These are phyloP conservation scores for Lepidium africanum DNA, from an alignment of 345 rosid genomes.

Conservation along the genomic window DNA sequence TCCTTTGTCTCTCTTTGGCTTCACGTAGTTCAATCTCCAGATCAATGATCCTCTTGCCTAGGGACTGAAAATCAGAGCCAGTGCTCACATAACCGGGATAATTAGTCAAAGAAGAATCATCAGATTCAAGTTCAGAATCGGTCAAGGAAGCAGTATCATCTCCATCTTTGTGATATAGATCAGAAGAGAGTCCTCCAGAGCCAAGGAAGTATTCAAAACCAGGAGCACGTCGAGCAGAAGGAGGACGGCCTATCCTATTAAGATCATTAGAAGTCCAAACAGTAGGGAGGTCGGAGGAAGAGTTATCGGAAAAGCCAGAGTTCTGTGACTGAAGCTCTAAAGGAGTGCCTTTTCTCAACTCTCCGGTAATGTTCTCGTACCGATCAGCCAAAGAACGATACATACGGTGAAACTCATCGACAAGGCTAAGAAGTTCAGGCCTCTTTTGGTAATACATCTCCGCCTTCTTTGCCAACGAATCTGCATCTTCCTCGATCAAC, in stretches of 20 bases:
- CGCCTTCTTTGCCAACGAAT: slow-evolving; percentile 42
- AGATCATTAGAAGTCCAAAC: slow-evolving; percentile 25
- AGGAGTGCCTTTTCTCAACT: slow-evolving; percentile 49
- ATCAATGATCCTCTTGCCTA: slow-evolving; percentile 39
- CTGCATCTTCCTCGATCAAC: slow-evolving; percentile 39
- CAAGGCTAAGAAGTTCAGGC: slow-evolving; percentile 36
- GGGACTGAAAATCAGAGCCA: slow-evolving; percentile 42
- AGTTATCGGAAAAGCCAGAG: slow-evolving; percentile 45
- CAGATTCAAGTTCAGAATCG: slow-evolving; percentile 70
- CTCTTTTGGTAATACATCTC: slow-evolving; percentile 46
- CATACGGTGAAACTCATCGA: slow-evolving; percentile 38
- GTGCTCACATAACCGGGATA: slow-evolving; percentile 38
- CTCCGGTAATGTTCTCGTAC: slow-evolving; percentile 49
- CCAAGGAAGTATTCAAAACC: slow-evolving; percentile 65
- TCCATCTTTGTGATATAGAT: slow-evolving; percentile 48
- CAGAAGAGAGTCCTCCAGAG: slow-evolving; percentile 45
- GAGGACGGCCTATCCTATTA: slow-evolving; percentile 37
- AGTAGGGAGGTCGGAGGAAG: slow-evolving; percentile 33
- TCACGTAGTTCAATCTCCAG: slow-evolving; percentile 58
- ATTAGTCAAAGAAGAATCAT: slow-evolving; percentile 63
- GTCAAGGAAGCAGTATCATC: slow-evolving; percentile 58
- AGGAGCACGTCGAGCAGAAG: slow-evolving; percentile 48
- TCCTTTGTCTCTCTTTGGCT: slow-evolving; percentile 44
- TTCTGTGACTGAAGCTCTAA: slow-evolving; percentile 58
- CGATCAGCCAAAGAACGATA: slow-evolving; percentile 35